phyloP scores from a whole-genome alignment of 140 eudicot species.

The Flaveria floridana region DNA sequence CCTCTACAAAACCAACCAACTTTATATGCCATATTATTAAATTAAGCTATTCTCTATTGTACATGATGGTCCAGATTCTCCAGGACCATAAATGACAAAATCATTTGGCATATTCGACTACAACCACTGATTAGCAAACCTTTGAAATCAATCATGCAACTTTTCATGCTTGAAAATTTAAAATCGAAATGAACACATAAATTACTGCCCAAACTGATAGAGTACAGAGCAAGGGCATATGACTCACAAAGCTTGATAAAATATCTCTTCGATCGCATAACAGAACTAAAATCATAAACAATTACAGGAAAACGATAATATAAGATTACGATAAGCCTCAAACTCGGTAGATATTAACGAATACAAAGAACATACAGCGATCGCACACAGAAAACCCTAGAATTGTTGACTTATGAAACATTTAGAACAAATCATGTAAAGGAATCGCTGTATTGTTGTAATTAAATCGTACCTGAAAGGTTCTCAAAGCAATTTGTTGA shows the following conservation, averaged over 20 bases:
- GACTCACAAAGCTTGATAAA: background rate
- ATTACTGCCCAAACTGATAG: background rate
- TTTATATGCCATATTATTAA: too few species aligned
- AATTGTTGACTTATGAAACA: constrained; percentile 11
- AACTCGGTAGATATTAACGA: constrained; percentile 2
- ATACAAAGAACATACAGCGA: background rate
- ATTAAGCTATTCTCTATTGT: background rate
- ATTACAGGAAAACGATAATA: background rate
- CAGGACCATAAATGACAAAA: constrained; percentile 7
- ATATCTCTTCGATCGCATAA: background rate
- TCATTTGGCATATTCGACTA: background rate
- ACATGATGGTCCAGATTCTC: background rate
- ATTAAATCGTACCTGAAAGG: background rate
- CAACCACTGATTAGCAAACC: background rate
- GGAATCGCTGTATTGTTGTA: background rate
- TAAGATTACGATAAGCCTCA: background rate
- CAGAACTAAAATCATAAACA: background rate
- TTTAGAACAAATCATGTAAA: background rate
- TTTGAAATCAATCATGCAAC: background rate
- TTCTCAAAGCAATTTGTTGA: constrained; percentile 12
- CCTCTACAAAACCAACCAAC: too few species aligned
- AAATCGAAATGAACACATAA: background rate
- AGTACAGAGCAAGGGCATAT: background rate
- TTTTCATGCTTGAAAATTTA: background rate
- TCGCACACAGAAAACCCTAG: constrained; percentile 6